Evolutionary conservation across 495 filamentous ascomycete genomes (phyloP).

Genomic region (Neurospora sp.): DNA sequence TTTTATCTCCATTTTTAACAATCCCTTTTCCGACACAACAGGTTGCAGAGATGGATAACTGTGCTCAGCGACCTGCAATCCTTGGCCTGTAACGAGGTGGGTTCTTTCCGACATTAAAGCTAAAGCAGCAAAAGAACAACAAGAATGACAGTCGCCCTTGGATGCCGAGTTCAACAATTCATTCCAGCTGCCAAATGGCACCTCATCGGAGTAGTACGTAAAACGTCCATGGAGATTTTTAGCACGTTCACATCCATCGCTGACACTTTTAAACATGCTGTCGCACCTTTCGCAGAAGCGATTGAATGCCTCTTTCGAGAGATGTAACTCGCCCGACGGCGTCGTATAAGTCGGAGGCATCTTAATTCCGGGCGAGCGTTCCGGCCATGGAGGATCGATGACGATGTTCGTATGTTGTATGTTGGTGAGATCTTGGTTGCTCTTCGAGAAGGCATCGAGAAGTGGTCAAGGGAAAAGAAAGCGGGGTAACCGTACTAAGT

Average conservation of each 20-base stretch:
- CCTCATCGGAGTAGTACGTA: too few species aligned
- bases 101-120: rapidly evolving
- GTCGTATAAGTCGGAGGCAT: neutral
- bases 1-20: too few species aligned
- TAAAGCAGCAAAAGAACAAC: neutral
- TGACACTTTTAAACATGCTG: neutral
- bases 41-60: neutral
- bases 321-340: neutral
- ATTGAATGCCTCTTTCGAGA: neutral
- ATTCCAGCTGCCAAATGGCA: too few species aligned
- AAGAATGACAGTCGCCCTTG: neutral
- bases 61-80: neutral
- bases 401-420: neutral
- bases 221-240: too few species aligned
- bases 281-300: neutral
- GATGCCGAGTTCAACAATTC: too few species aligned
- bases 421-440: neutral
- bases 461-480: neutral
- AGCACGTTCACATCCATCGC: neutral
- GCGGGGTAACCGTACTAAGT: neutral
- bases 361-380: neutral
- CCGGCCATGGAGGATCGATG: neutral
- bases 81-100: neutral
- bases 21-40: too few species aligned
- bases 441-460: neutral